A percentile compares a stretch with the other conserved stretches of the same genome.
phyloP scores from a whole-genome alignment of 306 rosid genomes.

The Astragalus glycyphyllos region DNA sequence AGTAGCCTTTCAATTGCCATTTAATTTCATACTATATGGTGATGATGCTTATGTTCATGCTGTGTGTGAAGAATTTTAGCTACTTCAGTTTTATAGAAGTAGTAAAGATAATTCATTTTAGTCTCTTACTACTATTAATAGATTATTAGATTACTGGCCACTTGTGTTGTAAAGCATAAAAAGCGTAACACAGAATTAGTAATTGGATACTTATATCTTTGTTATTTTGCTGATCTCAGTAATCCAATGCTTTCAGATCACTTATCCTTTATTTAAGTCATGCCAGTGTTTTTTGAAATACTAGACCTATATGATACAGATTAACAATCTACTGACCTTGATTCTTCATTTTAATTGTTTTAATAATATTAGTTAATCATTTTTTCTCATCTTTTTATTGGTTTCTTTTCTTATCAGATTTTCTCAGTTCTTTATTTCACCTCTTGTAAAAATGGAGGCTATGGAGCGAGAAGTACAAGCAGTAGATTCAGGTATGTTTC shows the following conservation, averaged over 20 bases:
- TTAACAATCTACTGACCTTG: constrained; percentile 12
- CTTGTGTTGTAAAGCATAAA: constrained; percentile 7
- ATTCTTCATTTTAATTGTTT: constrained; percentile 10
- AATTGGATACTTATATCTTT: not conserved
- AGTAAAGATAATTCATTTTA: not conserved
- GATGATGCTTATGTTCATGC: constrained; percentile 9
- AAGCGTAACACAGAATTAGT: constrained; percentile 24
- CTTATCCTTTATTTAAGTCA: constrained; percentile 20
- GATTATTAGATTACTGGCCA: constrained; percentile 20
- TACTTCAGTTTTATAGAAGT: constrained; percentile 17
- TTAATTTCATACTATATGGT: constrained; percentile 16
- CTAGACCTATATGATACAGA: constrained; percentile 11
- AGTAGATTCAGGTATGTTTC: constrained; percentile 84
- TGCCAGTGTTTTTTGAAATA: constrained; percentile 20
- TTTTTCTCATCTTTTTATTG: not conserved
- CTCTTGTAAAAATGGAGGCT: constrained; percentile 87
- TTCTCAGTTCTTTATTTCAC: constrained; percentile 96
- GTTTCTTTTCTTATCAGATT: constrained; percentile 61
- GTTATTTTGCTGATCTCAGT: not conserved
- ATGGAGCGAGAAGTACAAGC: constrained; percentile 98
- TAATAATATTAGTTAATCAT: not conserved
- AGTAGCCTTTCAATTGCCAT: constrained; percentile 33
- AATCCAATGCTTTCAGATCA: not conserved
- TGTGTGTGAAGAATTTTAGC: constrained; percentile 9
- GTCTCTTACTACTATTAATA: not conserved